These are phyloP conservation scores for Eucalyptus erythrocorys DNA, from an alignment of 345 rosid species.

Conservation along the genomic window DNA sequence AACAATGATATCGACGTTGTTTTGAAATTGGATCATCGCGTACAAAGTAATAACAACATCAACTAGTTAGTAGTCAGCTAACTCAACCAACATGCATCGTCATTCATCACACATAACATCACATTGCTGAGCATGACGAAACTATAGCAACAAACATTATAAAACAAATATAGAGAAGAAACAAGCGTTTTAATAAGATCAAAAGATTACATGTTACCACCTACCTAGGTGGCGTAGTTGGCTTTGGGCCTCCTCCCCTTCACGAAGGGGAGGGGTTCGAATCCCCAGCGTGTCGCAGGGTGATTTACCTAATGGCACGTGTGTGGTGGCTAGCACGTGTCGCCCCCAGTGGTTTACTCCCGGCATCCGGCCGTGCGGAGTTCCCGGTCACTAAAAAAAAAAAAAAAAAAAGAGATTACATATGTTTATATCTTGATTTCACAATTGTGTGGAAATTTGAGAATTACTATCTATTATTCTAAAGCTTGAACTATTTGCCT, in stretches of 20 bases:
- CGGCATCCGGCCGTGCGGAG: no score
- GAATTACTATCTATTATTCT: rapidly evolving
- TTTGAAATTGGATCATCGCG: rapidly evolving
- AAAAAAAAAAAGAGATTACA: no score
- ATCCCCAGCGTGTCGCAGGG: no score
- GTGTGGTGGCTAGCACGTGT: no score
- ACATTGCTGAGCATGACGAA: background rate
- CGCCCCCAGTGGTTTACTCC: no score
- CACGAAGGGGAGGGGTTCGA: no score
- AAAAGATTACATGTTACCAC: background rate
- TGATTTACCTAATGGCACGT: no score
- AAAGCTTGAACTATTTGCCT: no score
- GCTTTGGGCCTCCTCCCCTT: no score
- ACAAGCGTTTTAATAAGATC: background rate
- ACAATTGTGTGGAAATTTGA: no score
- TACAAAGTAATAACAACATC: background rate
- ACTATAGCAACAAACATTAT: background rate
- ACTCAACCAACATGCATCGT: background rate
- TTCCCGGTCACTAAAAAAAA: no score
- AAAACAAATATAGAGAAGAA: background rate
- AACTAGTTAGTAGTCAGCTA: background rate
- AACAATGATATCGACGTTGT: background rate
- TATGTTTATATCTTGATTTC: background rate
- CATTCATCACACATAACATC: background rate
- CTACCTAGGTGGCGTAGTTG: no score